Base-by-base conservation (phyloP, 2,329 filamentous ascomycete species). In the Stagonosporopsis cucurbitacearum region DNA sequence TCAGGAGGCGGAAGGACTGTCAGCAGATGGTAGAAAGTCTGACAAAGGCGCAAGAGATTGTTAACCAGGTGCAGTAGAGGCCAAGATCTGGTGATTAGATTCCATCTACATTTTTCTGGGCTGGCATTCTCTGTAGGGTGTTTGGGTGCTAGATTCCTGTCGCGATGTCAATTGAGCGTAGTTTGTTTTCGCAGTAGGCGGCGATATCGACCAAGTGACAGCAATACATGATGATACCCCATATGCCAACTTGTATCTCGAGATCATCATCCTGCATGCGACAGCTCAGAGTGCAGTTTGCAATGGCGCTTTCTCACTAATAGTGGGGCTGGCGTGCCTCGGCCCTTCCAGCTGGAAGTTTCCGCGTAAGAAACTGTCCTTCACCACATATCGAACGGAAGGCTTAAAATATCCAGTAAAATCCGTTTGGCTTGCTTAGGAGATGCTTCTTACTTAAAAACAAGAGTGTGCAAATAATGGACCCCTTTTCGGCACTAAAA, bases 1-100 rank as follows among this genome's bases (percentile, higher is more conserved):
- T 96, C 70, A 87, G 94, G 70, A 85, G 95, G 77, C 86, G 95
- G 76, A 99, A 99, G 83, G 95, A 99, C 79, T 99, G 95, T 79
- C 92, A 96, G 79, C 92, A 97, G 79, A 99, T 99, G 95, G 95
- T 99, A 47, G 95, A 99, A 79, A 96, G 91, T 51, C 82, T 99
- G 71, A 80, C 84, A 66, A 89, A 90, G 77, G 95, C 95, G 54
- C 95, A 88, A 77, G 95, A 99, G 82, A 98, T 99, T 79, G 95
- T 99, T 75, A 93, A 91, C 78, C 85, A 88, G 68, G 86, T 88
- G 52, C 73, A 75, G 71, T 75, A 69, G 50, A 44, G 32, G 49
- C 44, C 39, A 37, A 43, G 40, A 41, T 32, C 25, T 30, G 50
- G 50, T 48, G 46, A 50, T 51, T 58, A 60, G 54, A 53, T 55